These are phyloP conservation scores for Curvularia sp. DNA, from an alignment of 2,329 filamentous ascomycete species.

Conservation along the genomic window DNA sequence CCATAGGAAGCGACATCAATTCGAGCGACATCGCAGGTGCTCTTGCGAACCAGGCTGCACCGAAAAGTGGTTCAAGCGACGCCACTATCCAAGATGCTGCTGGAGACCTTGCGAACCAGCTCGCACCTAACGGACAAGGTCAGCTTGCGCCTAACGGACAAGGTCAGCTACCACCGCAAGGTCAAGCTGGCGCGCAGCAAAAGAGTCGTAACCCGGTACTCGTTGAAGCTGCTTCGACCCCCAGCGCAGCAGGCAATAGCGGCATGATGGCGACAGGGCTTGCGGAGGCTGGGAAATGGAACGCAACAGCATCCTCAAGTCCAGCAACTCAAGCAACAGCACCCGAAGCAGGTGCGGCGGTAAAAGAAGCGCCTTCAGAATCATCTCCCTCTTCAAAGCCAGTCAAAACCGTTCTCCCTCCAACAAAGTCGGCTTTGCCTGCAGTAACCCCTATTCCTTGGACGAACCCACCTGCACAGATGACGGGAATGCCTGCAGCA, in stretches of 20 bases:
- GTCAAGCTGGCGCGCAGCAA: neutral
- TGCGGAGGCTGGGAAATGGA: slow-evolving; percentile 16
- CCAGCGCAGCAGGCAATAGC: slow-evolving; percentile 18
- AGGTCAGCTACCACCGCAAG: neutral
- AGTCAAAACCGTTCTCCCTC: slow-evolving; percentile 7
- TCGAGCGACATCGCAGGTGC: slow-evolving; percentile 7
- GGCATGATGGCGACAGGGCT: slow-evolving; percentile 16
- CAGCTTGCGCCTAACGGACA: slow-evolving; percentile 15
- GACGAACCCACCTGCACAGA: slow-evolving; percentile 6
- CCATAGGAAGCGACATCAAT: slow-evolving; percentile 10
- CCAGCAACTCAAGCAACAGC: slow-evolving; percentile 2
- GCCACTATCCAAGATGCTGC: slow-evolving; percentile 7
- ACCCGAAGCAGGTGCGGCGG: neutral
- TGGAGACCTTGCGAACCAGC: slow-evolving; percentile 16
- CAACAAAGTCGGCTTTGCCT: slow-evolving; percentile 13
- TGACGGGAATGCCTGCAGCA: slow-evolving; percentile 3
- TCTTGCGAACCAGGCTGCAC: slow-evolving; percentile 14
- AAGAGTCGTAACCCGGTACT: slow-evolving; percentile 9
- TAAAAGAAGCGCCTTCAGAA: slow-evolving; percentile 1
- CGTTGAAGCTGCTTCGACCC: slow-evolving; percentile 17
- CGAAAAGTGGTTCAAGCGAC: slow-evolving; percentile 1
- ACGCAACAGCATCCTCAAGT: slow-evolving; percentile 9
- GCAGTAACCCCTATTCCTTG: slow-evolving; percentile 12
- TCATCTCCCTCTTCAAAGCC: neutral
- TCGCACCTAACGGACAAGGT: slow-evolving; percentile 14